Base-by-base conservation (phyloP, 306 rosid species). In the Acacia confusa region DNA sequence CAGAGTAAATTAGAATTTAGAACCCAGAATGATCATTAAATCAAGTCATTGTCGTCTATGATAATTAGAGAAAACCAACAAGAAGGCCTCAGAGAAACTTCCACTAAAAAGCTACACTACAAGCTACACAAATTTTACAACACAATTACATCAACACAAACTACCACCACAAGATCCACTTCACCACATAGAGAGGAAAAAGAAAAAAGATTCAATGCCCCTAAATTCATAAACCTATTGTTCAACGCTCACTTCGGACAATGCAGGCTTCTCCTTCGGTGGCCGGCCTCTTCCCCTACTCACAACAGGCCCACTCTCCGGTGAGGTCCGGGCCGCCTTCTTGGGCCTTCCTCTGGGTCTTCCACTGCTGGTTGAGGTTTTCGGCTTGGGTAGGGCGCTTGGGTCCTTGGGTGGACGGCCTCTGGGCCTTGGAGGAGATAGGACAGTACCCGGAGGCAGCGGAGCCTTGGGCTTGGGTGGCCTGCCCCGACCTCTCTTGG, bases 321-420 rank as follows among this genome's bases (percentile, higher is more conserved):
- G 36, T 0, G 75, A 61, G 1, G 89, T 72, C 15, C 84, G 83
- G 0, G 90, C 81, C 82, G 88, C 82, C 75, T 94, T 94, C 93
- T 90, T 91, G 0, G 97, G 98, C 40, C 98, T 81, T 10, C 98
- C 98, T 36, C 98, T 87, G 0, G 92, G 93, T 53, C 87, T 92
- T 1, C 93, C 97, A 50, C 85, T 84, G 7, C 84, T 94, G 7
- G 87, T 15, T 10, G 89, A 81, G 20, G 64, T 43, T 82, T 84
- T 89, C 2, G 86, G 79, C 86, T 76, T 92, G 0, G 93, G 92
- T 10, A 89, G 84, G 0, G 92, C 95, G 79, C 88, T 85, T 0
- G 91, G 97, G 71, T 94, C 97, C 83, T 92, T 94, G 0, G 92
- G 97, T 0, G 95, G 97, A 7, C 97, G 91, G 40, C 98, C 97